Evolutionary conservation across 306 rosid genomes (phyloP), one percentile per base, ranked within the genome.

Genomic region (Trifolium dubium): DNA sequence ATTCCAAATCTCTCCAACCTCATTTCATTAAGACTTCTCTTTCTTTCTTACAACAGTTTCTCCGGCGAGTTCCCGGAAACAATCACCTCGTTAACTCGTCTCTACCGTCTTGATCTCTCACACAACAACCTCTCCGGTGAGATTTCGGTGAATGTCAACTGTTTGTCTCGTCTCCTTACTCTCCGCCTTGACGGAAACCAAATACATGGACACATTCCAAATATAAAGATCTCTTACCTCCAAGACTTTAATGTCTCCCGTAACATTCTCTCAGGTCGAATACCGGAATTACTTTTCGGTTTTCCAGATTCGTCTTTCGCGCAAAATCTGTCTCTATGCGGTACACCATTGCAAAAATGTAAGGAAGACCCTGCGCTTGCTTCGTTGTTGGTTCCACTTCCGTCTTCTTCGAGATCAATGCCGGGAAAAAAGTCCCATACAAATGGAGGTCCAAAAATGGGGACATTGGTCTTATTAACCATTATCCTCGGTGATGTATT

Each of bases 51-150:
- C 80, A 93, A 93, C 67, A 43, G 72, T 0, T 82, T 93, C 68
- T 86, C 93, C 81, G 97, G 96, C 12, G 69, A 64, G 10, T 76
- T 93, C 6, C 97, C 97, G 10, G 39, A 50, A 13, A 34, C 89
- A 0, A 56, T 80, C 0, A 49, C 85, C 8, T 81, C 92, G 1
- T 90, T 93, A 4, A 66, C 78, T 75, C 88, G 88, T 1, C 78
- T 92, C 8, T 91, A 83, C 86, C 98, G 97, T 8, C 89, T 93
- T 72, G 98, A 93, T 81, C 89, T 93, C 50, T 88, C 98, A 0
- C 46, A 76, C 78, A 93, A 93, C 76, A 83, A 78, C 69, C 49
- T 91, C 2, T 83, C 93, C 71, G 96, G 98, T 5, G 46, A 77
- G 35, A 63, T 93, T 66, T 93, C 98, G 1, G 72, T 46, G 8